Evolutionary conservation across 1,284 basidiomycete species (phyloP).

Genomic region (Melampsora allii-populina): DNA sequence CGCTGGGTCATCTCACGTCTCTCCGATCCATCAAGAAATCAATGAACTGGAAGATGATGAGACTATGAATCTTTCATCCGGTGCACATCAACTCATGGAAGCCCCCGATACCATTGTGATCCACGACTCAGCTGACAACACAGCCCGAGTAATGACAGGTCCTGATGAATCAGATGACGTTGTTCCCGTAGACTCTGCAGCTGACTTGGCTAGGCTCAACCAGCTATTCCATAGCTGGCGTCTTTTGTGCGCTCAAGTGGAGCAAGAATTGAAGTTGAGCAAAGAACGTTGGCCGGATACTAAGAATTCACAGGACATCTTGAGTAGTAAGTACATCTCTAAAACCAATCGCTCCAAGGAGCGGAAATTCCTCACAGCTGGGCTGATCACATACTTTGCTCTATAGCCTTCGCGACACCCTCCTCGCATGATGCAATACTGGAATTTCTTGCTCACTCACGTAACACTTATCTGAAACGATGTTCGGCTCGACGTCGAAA

Average conservation of each 20-base stretch:
- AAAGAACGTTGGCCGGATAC: constrained; percentile 37
- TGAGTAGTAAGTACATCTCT: constrained; percentile 10
- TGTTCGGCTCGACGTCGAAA: neutral
- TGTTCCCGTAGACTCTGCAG: neutral
- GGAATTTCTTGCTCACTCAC: neutral
- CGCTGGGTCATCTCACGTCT: neutral
- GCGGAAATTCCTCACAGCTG: neutral
- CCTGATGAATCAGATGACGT: neutral
- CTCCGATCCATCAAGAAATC: neutral
- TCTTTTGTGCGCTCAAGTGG: constrained; percentile 21
- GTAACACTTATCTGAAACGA: neutral
- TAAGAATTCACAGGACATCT: neutral
- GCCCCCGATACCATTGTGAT: neutral
- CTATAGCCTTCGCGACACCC: neutral
- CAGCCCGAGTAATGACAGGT: neutral
- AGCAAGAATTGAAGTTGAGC: constrained; percentile 29
- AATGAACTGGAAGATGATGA: constrained; percentile 4
- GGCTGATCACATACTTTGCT: neutral
- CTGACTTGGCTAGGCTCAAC: constrained; percentile 16
- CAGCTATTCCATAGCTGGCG: constrained; percentile 8
- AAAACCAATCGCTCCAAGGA: neutral
- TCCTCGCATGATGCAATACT: neutral
- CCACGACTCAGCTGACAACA: neutral
- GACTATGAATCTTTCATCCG: neutral
- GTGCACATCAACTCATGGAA: neutral